A percentile compares a stretch with the other conserved stretches of the same genome.
These are phyloP conservation scores for Agrocybe praecox DNA, from an alignment of 768 basidiomycete genomes.

Conservation along the genomic window DNA sequence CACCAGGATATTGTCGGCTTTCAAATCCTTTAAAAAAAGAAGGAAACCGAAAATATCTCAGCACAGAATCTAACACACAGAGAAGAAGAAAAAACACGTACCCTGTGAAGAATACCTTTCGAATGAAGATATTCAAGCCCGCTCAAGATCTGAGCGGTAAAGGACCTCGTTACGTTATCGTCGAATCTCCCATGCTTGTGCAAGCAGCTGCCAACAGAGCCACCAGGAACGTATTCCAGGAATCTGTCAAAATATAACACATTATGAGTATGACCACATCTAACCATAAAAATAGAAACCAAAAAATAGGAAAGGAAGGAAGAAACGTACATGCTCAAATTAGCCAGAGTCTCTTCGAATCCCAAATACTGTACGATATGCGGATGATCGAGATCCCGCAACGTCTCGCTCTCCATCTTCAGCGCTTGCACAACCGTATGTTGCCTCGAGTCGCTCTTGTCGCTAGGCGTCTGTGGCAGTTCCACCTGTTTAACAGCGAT, in stretches of 20 bases:
- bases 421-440: conserved; percentile 86
- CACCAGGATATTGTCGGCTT: conserved; percentile 97
- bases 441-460: conserved; percentile 88
- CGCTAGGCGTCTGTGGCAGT: conserved; percentile 87
- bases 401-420: conserved; percentile 93
- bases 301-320: too few relatives aligned
- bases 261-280: not conserved
- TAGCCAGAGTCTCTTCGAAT: conserved; percentile 85
- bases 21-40: conserved; percentile 69
- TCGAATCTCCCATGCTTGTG: conserved; percentile 92
- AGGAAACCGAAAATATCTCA: conserved; percentile 2
- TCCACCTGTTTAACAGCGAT: conserved; percentile 99
- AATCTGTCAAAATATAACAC: conserved; percentile 58
- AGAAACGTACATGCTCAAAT: conserved; percentile 84
- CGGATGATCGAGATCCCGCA: conserved; percentile 96
- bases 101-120: conserved; percentile 90
- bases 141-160: conserved; percentile 87
- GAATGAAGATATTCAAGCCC: conserved; percentile 94
- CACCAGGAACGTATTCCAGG: conserved; percentile 98
- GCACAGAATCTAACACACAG: not conserved
- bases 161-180: conserved; percentile 90
- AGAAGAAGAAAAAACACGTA: conserved; percentile 31
- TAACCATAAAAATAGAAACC: not conserved
- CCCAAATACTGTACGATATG: conserved; percentile 98
- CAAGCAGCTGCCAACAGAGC: conserved; percentile 89